Percentiles rank a stretch among this genome's conserved stretches.
These are phyloP conservation scores for Neolecta irregularis DNA, from an alignment of 1,139 yeast genomes.

Conservation along the genomic window DNA sequence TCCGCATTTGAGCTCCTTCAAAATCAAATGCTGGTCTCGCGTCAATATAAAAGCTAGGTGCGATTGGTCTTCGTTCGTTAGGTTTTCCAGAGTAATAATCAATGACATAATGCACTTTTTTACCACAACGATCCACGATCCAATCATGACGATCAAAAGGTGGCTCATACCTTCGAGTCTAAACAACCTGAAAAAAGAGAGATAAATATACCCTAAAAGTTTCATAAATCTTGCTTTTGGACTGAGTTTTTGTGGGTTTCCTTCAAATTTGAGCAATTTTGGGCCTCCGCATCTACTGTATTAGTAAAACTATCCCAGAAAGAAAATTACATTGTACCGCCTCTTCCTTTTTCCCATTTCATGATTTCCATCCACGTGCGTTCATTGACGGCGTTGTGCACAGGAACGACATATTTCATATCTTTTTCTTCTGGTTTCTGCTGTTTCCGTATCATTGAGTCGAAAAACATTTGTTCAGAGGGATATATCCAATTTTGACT, in stretches of 20 bases:
- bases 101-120: constrained; percentile 70
- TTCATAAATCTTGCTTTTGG: constrained; percentile 77
- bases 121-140: constrained; percentile 80
- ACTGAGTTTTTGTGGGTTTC: constrained; percentile 68
- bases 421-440: constrained; percentile 73
- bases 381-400: constrained; percentile 88
- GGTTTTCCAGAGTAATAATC: constrained; percentile 71
- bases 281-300: constrained; percentile 58
- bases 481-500: constrained; percentile 83
- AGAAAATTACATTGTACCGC: constrained; percentile 30
- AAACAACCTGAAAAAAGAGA: neutral
- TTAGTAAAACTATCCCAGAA: neutral
- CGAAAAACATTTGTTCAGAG: constrained; percentile 83
- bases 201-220: constrained; percentile 22
- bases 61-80: constrained; percentile 34
- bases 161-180: constrained; percentile 42
- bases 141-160: constrained; percentile 98
- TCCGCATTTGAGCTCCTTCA: constrained; percentile 65
- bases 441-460: constrained; percentile 82
- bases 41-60: constrained; percentile 61
- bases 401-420: constrained; percentile 83
- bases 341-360: constrained; percentile 59
- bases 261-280: constrained; percentile 70
- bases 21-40: constrained; percentile 80
- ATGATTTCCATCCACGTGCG: constrained; percentile 77